Evolutionary conservation across 202 grass and related monocot genomes (phyloP).

Genomic region (Zoysia matrella): DNA sequence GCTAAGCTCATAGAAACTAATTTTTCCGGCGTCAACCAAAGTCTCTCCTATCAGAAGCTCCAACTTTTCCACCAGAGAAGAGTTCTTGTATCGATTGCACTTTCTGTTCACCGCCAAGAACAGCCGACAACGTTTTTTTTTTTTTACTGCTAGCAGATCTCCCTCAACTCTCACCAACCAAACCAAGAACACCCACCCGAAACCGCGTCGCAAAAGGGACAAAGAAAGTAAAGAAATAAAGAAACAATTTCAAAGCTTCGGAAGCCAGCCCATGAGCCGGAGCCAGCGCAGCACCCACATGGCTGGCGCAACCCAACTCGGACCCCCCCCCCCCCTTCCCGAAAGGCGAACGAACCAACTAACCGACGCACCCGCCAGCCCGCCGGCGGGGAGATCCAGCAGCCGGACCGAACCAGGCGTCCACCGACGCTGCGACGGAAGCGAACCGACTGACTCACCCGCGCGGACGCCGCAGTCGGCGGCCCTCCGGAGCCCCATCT

Average conservation of each 20-base stretch:
- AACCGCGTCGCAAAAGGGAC: slow-evolving; percentile 12
- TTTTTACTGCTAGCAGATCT: slow-evolving; percentile 25
- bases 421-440: slow-evolving; percentile 16
- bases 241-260: slow-evolving; percentile 4
- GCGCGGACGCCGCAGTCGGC: slow-evolving; percentile 74
- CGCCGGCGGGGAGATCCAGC: slow-evolving; percentile 30
- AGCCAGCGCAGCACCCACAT: slow-evolving; percentile 27
- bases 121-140: not conserved
- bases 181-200: slow-evolving; percentile 30
- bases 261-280: not conserved
- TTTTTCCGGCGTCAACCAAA: slow-evolving; percentile 18
- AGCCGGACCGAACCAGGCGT: not conserved
- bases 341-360: slow-evolving; percentile 3
- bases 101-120: slow-evolving; percentile 6
- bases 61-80: not conserved
- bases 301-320: not conserved
- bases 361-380: slow-evolving; percentile 6
- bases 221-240: not conserved
- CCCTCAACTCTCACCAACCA: slow-evolving; percentile 27
- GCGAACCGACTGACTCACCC: slow-evolving; percentile 44
- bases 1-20: not conserved
- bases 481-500: slow-evolving; percentile 80
- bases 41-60: not conserved
- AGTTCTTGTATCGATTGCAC: slow-evolving; percentile 28
- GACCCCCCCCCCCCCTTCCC: not conserved